Evolutionary conservation across 495 filamentous ascomycete species (phyloP).

Genomic region (Penicillium subrubescens): DNA sequence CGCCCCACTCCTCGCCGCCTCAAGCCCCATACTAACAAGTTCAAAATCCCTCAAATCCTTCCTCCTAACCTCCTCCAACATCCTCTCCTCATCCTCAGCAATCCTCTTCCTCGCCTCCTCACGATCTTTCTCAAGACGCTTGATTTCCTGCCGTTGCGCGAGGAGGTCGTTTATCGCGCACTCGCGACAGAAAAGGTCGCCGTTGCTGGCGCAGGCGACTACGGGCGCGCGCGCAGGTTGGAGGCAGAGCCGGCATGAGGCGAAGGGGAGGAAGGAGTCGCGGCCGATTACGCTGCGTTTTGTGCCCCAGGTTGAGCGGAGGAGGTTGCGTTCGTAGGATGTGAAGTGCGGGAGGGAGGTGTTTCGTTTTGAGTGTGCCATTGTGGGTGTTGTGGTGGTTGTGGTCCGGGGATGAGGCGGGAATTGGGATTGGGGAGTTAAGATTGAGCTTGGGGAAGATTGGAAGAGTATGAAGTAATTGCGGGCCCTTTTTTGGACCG

Average conservation of each 20-base stretch:
- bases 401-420: not conserved
- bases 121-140: slow-evolving; percentile 68
- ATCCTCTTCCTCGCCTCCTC: slow-evolving; percentile 53
- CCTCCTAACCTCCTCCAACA: slow-evolving; percentile 35
- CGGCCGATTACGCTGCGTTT: slow-evolving; percentile 84
- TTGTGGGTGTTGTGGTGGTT: not conserved
- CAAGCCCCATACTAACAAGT: slow-evolving; percentile 46
- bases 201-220: slow-evolving; percentile 71
- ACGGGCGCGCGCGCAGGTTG: slow-evolving; percentile 83
- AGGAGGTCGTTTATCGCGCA: slow-evolving; percentile 91
- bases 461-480: not conserved
- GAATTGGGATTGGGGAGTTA: not conserved
- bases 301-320: slow-evolving; percentile 78
- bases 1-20: slow-evolving; percentile 17
- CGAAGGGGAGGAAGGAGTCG: slow-evolving; percentile 93
- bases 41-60: slow-evolving; percentile 45
- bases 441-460: too few relatives aligned
- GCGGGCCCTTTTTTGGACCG: not conserved
- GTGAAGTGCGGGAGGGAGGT: slow-evolving; percentile 97
- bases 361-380: slow-evolving; percentile 77
- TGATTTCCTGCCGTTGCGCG: slow-evolving; percentile 90
- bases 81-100: slow-evolving; percentile 43
- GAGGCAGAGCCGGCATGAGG: slow-evolving; percentile 85
- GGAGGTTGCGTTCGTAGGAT: slow-evolving; percentile 80
- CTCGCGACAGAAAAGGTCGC: slow-evolving; percentile 96